Conservation (phyloP, 2,329 filamentous ascomycete species). For the Colletotrichum somersetense region DNA sequence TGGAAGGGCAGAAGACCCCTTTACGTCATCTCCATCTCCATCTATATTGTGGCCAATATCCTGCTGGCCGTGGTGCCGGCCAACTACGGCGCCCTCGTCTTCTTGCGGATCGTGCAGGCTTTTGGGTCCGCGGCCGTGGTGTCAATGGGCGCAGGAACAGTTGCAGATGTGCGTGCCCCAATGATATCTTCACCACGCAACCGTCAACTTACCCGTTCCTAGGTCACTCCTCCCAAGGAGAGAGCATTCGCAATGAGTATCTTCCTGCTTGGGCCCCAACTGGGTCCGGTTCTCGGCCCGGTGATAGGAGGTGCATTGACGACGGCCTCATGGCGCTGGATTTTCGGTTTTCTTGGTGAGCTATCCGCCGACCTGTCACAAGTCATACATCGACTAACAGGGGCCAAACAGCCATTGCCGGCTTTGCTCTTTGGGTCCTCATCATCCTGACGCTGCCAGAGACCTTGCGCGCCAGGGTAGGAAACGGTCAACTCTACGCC, state of each 20-base stretch:
- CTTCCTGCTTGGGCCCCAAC: slow-evolving; percentile 58
- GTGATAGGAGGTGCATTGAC: slow-evolving; percentile 57
- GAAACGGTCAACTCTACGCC: slow-evolving; percentile 53
- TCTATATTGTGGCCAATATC: slow-evolving; percentile 55
- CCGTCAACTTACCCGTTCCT: slow-evolving; percentile 43
- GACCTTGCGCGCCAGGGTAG: slow-evolving; percentile 59
- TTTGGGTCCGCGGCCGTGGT: slow-evolving; percentile 58
- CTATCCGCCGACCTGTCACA: neutral
- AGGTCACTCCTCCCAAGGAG: slow-evolving; percentile 49
- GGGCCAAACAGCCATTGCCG: slow-evolving; percentile 46
- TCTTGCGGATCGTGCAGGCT: slow-evolving; percentile 57
- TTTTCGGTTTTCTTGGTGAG: slow-evolving; percentile 55
- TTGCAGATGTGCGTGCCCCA: slow-evolving; percentile 51
- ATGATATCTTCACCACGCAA: neutral
- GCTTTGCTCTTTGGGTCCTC: slow-evolving; percentile 48
- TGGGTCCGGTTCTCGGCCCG: slow-evolving; percentile 59
- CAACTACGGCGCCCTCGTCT: slow-evolving; percentile 53
- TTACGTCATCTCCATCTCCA: slow-evolving; percentile 55
- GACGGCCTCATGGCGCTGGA: slow-evolving; percentile 56
- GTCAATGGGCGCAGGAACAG: slow-evolving; percentile 58
- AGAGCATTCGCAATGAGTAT: slow-evolving; percentile 56
- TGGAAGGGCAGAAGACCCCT: slow-evolving; percentile 55
- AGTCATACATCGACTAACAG: slow-evolving; percentile 11
- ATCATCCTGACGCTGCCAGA: slow-evolving; percentile 57
- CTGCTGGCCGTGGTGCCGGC: slow-evolving; percentile 54